A percentile compares a stretch with the other conserved stretches of the same genome.
Evolutionary conservation across 176 grass and related monocot genomes (phyloP).

Genomic region (Dactylis glomerata): DNA sequence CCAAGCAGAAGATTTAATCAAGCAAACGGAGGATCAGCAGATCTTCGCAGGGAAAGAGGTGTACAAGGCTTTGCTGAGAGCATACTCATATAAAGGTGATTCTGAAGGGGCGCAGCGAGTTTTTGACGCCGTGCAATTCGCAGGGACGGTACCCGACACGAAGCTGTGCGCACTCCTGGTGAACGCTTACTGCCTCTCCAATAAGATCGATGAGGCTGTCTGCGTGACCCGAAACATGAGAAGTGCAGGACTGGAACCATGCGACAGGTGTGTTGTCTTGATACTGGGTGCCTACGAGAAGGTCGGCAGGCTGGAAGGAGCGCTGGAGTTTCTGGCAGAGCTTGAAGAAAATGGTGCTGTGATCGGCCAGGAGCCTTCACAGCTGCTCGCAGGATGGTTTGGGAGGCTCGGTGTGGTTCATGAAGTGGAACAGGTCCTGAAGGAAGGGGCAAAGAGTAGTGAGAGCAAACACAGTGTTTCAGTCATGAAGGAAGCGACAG

Average conservation of each 20-base stretch:
- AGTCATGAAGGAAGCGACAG: background rate
- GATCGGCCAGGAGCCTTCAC: constrained; percentile 53
- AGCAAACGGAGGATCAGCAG: constrained; percentile 57
- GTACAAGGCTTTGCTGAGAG: constrained; percentile 90
- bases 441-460: constrained; percentile 26
- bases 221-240: constrained; percentile 75
- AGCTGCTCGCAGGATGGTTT: constrained; percentile 65
- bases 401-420: constrained; percentile 60
- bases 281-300: constrained; percentile 61
- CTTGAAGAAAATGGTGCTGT: constrained; percentile 53
- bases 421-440: constrained; percentile 58
- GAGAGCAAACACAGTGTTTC: background rate
- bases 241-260: constrained; percentile 42
- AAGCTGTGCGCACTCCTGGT: constrained; percentile 71
- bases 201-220: constrained; percentile 26
- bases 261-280: constrained; percentile 52
- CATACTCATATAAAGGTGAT: constrained; percentile 60
- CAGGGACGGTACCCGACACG: constrained; percentile 63
- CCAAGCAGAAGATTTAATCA: constrained; percentile 59
- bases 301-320: constrained; percentile 43
- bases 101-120: constrained; percentile 64
- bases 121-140: constrained; percentile 68
- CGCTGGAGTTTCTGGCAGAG: constrained; percentile 70
- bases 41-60: constrained; percentile 66
- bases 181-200: constrained; percentile 70